Percentiles rank a stretch among this genome's conserved stretches.
These are phyloP conservation scores for Suhomyces canberraensis DNA, from an alignment of 805 yeast species.

Conservation along the genomic window DNA sequence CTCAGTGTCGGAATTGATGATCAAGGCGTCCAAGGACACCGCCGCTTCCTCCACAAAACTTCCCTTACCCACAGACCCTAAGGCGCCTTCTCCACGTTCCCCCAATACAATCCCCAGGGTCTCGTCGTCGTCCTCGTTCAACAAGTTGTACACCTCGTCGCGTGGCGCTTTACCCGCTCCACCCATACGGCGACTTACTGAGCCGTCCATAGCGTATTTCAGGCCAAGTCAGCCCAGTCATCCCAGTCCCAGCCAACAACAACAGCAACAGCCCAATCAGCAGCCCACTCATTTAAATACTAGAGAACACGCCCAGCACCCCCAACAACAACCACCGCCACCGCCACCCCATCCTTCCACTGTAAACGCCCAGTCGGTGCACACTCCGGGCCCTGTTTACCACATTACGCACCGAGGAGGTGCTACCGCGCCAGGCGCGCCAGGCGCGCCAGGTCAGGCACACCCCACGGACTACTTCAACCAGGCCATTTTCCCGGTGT, in stretches of 20 bases:
- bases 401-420: too few relatives aligned
- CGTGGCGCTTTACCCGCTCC: conserved; percentile 8
- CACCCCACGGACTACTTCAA: conserved; percentile 5
- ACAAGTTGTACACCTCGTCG: conserved; percentile 4
- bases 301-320: neutral
- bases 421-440: neutral
- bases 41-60: neutral
- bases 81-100: conserved; percentile 5
- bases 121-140: conserved; percentile 9
- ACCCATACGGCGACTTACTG: conserved; percentile 15
- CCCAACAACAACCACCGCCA: neutral
- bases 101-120: conserved; percentile 10
- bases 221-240: too few relatives aligned
- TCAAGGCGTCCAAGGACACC: conserved; percentile 10
- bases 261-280: conserved; percentile 1
- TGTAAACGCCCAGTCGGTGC: neutral
- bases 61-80: conserved; percentile 2
- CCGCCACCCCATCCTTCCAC: conserved; percentile 1
- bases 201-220: conserved; percentile 11
- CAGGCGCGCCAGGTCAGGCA: conserved; percentile 4
- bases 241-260: neutral
- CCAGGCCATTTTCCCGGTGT: neutral
- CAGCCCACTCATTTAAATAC: too few relatives aligned
- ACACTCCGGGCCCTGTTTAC: neutral
- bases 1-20: conserved; percentile 24